phyloP scores from a whole-genome alignment of 108 stramenopile species.

The Cyclotella atomus region DNA sequence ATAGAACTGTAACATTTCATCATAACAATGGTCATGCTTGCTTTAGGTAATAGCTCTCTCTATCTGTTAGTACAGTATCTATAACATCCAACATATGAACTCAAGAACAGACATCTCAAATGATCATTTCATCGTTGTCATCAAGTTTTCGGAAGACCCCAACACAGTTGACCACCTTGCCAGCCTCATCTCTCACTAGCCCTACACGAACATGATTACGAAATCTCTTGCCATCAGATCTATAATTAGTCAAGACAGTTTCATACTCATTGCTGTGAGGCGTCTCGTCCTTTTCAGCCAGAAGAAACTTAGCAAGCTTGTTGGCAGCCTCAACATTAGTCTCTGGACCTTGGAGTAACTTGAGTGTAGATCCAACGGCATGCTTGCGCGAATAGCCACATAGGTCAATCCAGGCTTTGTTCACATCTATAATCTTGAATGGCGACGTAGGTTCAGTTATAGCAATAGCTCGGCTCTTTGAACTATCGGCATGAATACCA shows the following conservation, averaged over 20 bases:
- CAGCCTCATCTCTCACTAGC: constrained; percentile 49
- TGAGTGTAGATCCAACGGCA: constrained; percentile 28
- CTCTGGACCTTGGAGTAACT: constrained; percentile 61
- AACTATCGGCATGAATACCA: too few species aligned
- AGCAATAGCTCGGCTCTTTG: constrained; percentile 12
- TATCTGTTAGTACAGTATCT: too few species aligned
- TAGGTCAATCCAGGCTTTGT: constrained; percentile 23
- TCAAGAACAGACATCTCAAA: not conserved
- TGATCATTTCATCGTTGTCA: constrained; percentile 1
- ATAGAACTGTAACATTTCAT: too few species aligned
- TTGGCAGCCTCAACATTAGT: constrained; percentile 57
- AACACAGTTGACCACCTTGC: constrained; percentile 56
- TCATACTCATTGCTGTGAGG: constrained; percentile 43
- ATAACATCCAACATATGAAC: too few species aligned
- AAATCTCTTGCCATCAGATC: constrained; percentile 63
- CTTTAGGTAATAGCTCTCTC: too few species aligned
- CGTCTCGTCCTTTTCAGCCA: constrained; percentile 12
- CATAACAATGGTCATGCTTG: too few species aligned
- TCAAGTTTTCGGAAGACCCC: constrained; percentile 64
- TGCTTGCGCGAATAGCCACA: constrained; percentile 35
- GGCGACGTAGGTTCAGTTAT: constrained; percentile 23
- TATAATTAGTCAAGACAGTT: constrained; percentile 71
- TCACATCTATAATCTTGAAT: constrained; percentile 35
- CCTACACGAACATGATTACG: constrained; percentile 72
- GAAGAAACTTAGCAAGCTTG: constrained; percentile 42